Evolutionary conservation across 345 rosid species (phyloP), one percentile per base, ranked within the genome.

Genomic region (Cochlearia excelsa): DNA sequence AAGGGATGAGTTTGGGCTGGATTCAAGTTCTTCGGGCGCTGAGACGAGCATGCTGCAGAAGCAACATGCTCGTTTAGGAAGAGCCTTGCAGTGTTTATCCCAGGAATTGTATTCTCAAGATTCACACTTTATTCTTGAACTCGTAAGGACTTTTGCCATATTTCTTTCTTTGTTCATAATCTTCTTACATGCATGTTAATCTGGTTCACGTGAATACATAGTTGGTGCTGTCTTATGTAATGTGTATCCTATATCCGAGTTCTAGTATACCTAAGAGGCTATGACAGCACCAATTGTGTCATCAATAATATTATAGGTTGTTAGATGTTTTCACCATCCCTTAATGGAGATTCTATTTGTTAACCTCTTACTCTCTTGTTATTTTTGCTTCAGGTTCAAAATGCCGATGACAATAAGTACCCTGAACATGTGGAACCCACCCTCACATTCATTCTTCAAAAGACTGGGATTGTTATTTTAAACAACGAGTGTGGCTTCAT

Each of bases 51-150:
- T 93, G 81, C 72, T 93, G 76, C 82, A 74, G 72, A 93, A 87
- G 78, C 99, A 93, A 70, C 99, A 93, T 78, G 97, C 95, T 79
- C 99, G 97, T 46, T 72, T 93, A 31, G 99, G 97, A 44, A 93
- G 99, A 81, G 97, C 99, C 58, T 95, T 93, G 41, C 91, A 93
- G 52, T 93, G 97, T 77, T 89, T 93, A 66, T 93, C 99, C 11
- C 99, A 85, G 75, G 99, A 93, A 73, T 70, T 93, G 61, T 93
- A 93, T 74, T 93, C 97, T 56, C 91, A 93, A 74, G 99, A 93
- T 80, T 89, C 97, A 6, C 99, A 93, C 78, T 93, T 93, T 80
- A 84, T 93, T 71, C 97, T 93, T 55, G 99, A 93, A 87, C 90
- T 93, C 66, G 99, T 93, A 68, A 85, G 84, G 68, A 28, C 8